Conservation (phyloP, 139 green algal species). For the Chlorella sp. region DNA sequence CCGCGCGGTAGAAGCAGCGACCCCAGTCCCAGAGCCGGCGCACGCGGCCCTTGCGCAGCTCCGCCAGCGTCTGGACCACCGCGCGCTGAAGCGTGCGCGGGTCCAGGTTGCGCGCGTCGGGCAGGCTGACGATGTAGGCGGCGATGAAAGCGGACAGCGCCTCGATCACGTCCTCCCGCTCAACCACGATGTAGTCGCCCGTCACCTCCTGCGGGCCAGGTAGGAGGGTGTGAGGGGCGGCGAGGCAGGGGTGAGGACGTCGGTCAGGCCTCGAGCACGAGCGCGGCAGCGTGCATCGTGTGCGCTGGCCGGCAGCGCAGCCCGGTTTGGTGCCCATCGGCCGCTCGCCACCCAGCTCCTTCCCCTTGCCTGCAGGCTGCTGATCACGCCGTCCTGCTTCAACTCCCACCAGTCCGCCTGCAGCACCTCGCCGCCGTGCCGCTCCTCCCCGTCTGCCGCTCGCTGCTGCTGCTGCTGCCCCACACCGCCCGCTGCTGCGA, state of each 20-base stretch:
- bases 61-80: slow-evolving; percentile 31
- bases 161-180: slow-evolving; percentile 53
- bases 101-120: slow-evolving; percentile 46
- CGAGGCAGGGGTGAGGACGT: too few relatives aligned
- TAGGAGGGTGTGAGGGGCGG: not conserved
- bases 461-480: not conserved
- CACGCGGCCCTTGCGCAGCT: slow-evolving; percentile 48
- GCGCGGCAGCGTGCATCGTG: too few relatives aligned
- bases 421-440: slow-evolving; percentile 29
- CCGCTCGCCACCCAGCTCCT: too few relatives aligned
- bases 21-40: slow-evolving; percentile 52
- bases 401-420: slow-evolving; percentile 45
- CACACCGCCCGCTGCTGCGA: not conserved
- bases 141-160: slow-evolving; percentile 54
- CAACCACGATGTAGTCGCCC: slow-evolving; percentile 54
- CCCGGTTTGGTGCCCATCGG: too few relatives aligned
- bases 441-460: not conserved
- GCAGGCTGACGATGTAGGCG: slow-evolving; percentile 54
- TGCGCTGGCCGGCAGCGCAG: too few relatives aligned
- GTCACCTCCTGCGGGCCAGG: slow-evolving; percentile 24
- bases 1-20: slow-evolving; percentile 38
- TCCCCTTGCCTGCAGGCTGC: too few relatives aligned
- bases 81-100: slow-evolving; percentile 52
- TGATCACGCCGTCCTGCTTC: slow-evolving; percentile 19
- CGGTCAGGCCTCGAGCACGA: too few relatives aligned